Conservation (phyloP, 1,284 basidiomycete genomes). For the Stereum hirsutum region DNA sequence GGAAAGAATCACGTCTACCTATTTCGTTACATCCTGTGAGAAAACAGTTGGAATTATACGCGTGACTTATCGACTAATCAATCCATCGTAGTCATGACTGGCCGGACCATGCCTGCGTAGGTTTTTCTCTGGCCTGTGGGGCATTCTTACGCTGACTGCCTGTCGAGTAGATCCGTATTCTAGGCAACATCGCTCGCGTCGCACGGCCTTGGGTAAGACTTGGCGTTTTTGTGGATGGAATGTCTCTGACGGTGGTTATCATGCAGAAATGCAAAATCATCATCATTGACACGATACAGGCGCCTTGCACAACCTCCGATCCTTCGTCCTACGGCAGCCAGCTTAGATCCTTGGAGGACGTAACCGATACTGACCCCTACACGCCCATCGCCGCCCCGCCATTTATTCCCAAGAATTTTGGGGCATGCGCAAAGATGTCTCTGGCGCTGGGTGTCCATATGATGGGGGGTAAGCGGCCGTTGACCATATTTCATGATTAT, state of each 20-base stretch:
- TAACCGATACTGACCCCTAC: background rate
- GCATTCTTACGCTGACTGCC: background rate
- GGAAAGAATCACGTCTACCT: slow-evolving; percentile 10
- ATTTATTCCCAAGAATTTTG: slow-evolving; percentile 10
- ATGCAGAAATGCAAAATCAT: slow-evolving; percentile 6
- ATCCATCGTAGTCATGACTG: slow-evolving; percentile 8
- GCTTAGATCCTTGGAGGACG: slow-evolving; percentile 3
- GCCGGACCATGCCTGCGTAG: slow-evolving; percentile 10
- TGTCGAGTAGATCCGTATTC: slow-evolving; percentile 5
- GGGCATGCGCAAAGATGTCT: slow-evolving; percentile 7
- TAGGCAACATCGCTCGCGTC: slow-evolving; percentile 6
- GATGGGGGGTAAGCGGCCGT: no score
- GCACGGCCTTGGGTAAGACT: slow-evolving; percentile 6
- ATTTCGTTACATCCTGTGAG: slow-evolving; percentile 13
- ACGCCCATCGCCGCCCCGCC: slow-evolving; percentile 8
- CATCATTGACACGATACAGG: slow-evolving; percentile 8
- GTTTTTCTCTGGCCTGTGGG: background rate
- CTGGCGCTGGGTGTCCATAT: slow-evolving; percentile 10
- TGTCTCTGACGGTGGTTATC: no score
- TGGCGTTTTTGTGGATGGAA: no score
- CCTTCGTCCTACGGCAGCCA: background rate
- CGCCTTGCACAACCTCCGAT: slow-evolving; percentile 3
- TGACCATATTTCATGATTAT: no score
- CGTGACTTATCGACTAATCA: background rate
- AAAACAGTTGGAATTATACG: background rate